Conservation (phyloP, 768 basidiomycete species). For the Phlebiopsis flavidoalba region DNA sequence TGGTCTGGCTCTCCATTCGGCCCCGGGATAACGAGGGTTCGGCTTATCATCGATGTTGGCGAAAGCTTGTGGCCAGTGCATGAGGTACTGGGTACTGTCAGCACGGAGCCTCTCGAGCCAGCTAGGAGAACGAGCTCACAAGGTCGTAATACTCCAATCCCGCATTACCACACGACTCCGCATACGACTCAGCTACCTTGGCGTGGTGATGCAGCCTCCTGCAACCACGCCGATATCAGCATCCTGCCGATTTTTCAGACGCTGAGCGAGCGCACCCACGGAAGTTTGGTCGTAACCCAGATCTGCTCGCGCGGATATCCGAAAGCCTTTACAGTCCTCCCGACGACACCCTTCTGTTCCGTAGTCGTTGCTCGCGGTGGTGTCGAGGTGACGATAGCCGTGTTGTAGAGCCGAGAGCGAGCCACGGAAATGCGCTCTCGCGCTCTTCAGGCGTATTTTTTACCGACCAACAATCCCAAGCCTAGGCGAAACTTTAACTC, state of each 20-base stretch:
- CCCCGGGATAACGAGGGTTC: background rate
- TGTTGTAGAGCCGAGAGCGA: constrained; percentile 37
- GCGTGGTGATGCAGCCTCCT: constrained; percentile 37
- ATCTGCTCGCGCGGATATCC: constrained; percentile 55
- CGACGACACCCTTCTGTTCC: constrained; percentile 22
- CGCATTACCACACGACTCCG: constrained; percentile 24
- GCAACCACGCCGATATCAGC: background rate
- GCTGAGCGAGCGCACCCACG: constrained; percentile 9
- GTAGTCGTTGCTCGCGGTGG: constrained; percentile 25
- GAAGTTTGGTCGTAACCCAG: constrained; percentile 61
- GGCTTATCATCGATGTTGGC: constrained; percentile 6
- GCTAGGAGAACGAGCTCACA: background rate
- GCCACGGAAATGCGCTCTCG: constrained; percentile 32
- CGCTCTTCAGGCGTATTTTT: constrained; percentile 27
- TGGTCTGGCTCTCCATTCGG: background rate
- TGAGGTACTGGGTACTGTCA: constrained; percentile 28
- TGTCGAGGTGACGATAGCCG: constrained; percentile 26
- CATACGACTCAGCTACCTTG: constrained; percentile 22
- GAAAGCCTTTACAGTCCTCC: constrained; percentile 36
- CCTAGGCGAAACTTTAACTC: constrained; percentile 19
- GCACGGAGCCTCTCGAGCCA: background rate
- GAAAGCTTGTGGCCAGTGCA: constrained; percentile 45
- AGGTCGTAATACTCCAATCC: constrained; percentile 29
- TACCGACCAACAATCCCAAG: constrained; percentile 37
- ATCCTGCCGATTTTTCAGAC: background rate